Evolutionary conservation across 805 yeast genomes (phyloP).

Genomic region (Kodamaea neixiangensis): DNA sequence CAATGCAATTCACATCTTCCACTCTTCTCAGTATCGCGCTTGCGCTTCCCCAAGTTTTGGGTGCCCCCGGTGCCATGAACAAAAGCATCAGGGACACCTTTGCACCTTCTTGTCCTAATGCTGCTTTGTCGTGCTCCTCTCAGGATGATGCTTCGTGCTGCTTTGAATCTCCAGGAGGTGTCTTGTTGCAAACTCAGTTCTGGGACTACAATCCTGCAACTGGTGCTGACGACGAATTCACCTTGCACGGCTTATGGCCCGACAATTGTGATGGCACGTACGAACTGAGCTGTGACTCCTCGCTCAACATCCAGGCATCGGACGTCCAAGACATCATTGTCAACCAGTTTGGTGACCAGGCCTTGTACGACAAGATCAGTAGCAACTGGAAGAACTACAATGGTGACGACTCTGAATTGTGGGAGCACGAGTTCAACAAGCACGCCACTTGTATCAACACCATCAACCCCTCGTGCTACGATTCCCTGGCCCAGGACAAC

Average conservation of each 20-base stretch:
- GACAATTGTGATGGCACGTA: constrained; percentile 77
- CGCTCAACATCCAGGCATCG: constrained; percentile 56
- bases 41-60: constrained; percentile 1
- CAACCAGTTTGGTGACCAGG: constrained; percentile 44
- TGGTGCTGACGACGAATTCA: constrained; percentile 69
- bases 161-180: constrained; percentile 83
- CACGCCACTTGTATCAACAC: constrained; percentile 92
- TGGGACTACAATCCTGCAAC: constrained; percentile 77
- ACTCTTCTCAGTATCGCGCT: constrained; percentile 1
- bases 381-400: constrained; percentile 70
- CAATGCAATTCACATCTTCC: constrained; percentile 1
- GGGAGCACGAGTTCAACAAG: constrained; percentile 92
- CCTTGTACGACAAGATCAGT: constrained; percentile 57
- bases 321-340: constrained; percentile 40
- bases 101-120: constrained; percentile 9
- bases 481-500: constrained; percentile 25
- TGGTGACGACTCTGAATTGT: constrained; percentile 60
- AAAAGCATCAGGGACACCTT: constrained; percentile 9
- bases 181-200: constrained; percentile 81
- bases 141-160: constrained; percentile 55
- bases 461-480: constrained; percentile 68
- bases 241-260: constrained; percentile 87
- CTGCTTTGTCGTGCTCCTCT: constrained; percentile 8
- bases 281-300: constrained; percentile 11
- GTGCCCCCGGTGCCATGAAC: not conserved